Evolutionary conservation across 2,329 filamentous ascomycete species (phyloP).

Genomic region (Davidsoniella eucalypti): DNA sequence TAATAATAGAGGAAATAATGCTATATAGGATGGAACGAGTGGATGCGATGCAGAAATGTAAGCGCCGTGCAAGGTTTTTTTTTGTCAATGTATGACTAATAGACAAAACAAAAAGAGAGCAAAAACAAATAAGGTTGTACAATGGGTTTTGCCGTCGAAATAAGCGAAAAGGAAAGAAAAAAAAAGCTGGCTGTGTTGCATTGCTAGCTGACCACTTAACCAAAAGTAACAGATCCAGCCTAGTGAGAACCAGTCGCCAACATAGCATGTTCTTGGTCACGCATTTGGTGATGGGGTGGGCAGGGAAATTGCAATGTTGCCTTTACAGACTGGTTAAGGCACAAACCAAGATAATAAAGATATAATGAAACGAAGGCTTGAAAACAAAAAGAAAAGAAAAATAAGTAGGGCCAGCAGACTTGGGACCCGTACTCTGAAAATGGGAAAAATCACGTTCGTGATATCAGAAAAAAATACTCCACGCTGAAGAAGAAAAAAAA

Average conservation of each 20-base stretch:
- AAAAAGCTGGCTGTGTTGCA: background rate
- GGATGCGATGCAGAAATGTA: background rate
- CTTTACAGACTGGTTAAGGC: too few relatives aligned
- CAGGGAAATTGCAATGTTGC: too few relatives aligned
- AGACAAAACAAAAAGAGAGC: background rate
- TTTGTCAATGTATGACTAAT: background rate
- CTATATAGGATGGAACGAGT: background rate
- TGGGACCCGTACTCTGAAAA: too few relatives aligned
- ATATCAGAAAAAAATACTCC: background rate
- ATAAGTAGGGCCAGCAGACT: too few relatives aligned
- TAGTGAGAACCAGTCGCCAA: background rate
- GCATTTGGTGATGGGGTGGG: background rate
- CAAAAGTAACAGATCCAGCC: background rate
- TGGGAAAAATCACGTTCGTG: too few relatives aligned
- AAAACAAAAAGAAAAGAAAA: too few relatives aligned
- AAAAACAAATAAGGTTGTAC: background rate
- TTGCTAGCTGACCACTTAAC: too few relatives aligned
- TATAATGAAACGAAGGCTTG: too few relatives aligned
- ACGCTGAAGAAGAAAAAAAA: background rate
- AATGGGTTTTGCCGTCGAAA: slow-evolving; percentile 1
- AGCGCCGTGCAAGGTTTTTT: too few relatives aligned
- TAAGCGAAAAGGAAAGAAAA: background rate
- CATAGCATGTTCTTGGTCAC: background rate
- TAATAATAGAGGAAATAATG: background rate
- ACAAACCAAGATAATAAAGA: too few relatives aligned